phyloP scores from a whole-genome alignment of 768 basidiomycete species.

The Imleria badia region DNA sequence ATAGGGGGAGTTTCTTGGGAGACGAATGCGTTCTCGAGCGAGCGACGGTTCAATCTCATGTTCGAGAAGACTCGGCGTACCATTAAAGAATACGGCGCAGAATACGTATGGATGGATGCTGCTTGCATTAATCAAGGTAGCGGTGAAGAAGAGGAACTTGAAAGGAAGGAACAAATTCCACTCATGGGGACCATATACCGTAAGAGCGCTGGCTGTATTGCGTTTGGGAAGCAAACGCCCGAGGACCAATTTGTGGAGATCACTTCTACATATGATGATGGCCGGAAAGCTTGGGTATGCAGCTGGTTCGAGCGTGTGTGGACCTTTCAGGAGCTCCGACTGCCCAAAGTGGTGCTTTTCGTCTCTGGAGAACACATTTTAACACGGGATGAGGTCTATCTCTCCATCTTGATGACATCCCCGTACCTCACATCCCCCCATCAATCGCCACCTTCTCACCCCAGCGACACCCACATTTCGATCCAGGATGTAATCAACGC shows the following conservation, averaged over 20 bases:
- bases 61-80: not conserved
- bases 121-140: slow-evolving; percentile 4
- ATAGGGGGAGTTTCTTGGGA: not conserved
- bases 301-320: slow-evolving; percentile 16
- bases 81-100: not conserved
- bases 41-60: slow-evolving; percentile 1
- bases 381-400: slow-evolving; percentile 4
- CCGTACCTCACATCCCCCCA: slow-evolving; percentile 5
- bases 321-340: slow-evolving; percentile 15
- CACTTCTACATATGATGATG: not conserved
- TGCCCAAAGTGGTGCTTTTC: slow-evolving; percentile 5
- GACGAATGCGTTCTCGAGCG: slow-evolving; percentile 5
- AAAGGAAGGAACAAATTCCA: not conserved
- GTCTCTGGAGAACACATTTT: slow-evolving; percentile 9
- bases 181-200: slow-evolving; percentile 8
- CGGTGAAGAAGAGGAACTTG: not conserved
- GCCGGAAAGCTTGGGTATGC: slow-evolving; percentile 11
- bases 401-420: slow-evolving; percentile 10
- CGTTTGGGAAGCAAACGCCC: slow-evolving; percentile 2
- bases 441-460: not conserved
- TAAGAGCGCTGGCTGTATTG: slow-evolving; percentile 7
- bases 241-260: not conserved
- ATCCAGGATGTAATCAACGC: slow-evolving; percentile 8
- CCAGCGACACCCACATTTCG: not conserved
- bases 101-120: slow-evolving; percentile 13